Conservation (phyloP, 2,329 filamentous ascomycete genomes). For the Aspergillus neotritici region DNA sequence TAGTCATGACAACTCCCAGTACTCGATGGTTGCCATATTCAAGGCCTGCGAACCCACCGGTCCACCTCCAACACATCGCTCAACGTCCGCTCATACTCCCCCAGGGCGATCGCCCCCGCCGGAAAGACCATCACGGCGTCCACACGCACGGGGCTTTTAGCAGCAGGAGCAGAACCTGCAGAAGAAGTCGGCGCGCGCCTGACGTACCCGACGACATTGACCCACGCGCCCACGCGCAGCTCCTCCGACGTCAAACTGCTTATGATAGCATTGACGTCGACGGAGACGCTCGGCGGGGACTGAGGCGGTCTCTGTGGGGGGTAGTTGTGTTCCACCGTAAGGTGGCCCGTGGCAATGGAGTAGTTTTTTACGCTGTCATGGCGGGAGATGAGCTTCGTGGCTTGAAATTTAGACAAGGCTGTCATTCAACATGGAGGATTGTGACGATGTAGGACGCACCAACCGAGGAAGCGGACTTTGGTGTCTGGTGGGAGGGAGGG, state of each 20-base stretch:
- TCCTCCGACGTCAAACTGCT: conserved; percentile 58
- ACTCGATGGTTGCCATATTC: neutral
- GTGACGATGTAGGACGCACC: conserved; percentile 53
- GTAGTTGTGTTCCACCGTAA: conserved; percentile 65
- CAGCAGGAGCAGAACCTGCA: neutral
- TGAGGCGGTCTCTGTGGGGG: conserved; percentile 34
- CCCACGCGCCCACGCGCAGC: conserved; percentile 71
- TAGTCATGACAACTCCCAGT: neutral
- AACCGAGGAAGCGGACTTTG: conserved; percentile 91
- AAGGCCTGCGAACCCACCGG: conserved; percentile 18
- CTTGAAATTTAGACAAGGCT: conserved; percentile 7
- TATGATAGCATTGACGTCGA: conserved; percentile 68
- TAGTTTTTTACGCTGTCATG: conserved; percentile 54
- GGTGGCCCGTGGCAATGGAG: conserved; percentile 50
- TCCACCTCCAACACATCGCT: conserved; percentile 34
- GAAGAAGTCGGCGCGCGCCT: conserved; percentile 19
- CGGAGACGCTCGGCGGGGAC: conserved; percentile 46
- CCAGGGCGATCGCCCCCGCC: conserved; percentile 65
- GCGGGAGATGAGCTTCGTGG: conserved; percentile 9
- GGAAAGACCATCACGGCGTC: conserved; percentile 76
- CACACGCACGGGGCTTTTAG: conserved; percentile 44
- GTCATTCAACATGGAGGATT: neutral
- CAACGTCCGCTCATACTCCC: conserved; percentile 62
- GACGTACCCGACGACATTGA: conserved; percentile 83
- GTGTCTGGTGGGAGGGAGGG: conserved; percentile 49